Evolutionary conservation across 352 stramenopile genomes (phyloP).

Genomic region (Thraustotheca clavata): DNA sequence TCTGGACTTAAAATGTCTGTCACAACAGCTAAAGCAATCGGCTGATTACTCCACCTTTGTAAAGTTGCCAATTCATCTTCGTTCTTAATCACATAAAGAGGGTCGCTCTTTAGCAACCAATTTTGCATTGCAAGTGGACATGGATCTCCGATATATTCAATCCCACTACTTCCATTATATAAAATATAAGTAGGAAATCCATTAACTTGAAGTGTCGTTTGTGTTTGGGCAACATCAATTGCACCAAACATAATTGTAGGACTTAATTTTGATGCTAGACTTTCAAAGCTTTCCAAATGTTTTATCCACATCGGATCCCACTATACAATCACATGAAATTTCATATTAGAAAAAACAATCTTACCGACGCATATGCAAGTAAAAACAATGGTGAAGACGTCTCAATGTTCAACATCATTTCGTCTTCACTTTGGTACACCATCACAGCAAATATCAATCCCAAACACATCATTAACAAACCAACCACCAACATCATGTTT

Average conservation of each 20-base stretch:
- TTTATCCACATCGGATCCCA: not conserved
- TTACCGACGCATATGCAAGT: not conserved
- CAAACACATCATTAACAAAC: not conserved
- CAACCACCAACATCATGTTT: too few species aligned
- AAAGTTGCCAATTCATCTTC: not conserved
- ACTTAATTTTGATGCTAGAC: not conserved
- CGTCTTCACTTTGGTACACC: not conserved
- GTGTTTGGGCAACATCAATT: not conserved
- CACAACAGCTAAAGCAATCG: not conserved
- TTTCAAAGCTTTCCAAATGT: not conserved
- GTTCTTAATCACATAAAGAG: not conserved
- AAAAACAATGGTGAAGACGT: not conserved
- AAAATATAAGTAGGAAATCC: conserved; percentile 2
- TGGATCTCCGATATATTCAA: not conserved
- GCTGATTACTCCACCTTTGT: too few species aligned
- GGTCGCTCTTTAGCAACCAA: not conserved
- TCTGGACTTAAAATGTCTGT: not conserved
- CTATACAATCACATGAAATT: not conserved
- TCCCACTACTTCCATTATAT: not conserved
- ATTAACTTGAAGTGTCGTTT: not conserved
- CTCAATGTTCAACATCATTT: not conserved
- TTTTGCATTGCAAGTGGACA: not conserved
- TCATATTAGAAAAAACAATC: not conserved
- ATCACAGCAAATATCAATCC: not conserved
- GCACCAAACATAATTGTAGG: not conserved